Conservation (phyloP, 2,329 filamentous ascomycete genomes). For the Pseudogymnoascus sp. region DNA sequence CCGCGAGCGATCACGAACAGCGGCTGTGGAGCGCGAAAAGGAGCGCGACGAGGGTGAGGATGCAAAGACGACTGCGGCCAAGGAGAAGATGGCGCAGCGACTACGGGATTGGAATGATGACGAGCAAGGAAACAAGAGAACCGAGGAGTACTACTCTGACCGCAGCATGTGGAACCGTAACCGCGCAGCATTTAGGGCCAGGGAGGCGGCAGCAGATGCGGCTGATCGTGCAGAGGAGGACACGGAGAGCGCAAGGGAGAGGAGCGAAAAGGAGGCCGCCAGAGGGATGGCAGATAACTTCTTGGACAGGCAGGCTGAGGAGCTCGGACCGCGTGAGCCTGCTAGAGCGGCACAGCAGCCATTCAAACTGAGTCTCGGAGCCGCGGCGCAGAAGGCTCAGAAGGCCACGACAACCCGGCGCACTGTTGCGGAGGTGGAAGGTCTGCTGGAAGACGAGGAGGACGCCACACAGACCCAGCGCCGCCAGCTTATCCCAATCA, state of each 20-base stretch:
- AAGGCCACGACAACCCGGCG: constrained; percentile 55
- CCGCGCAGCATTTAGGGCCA: constrained; percentile 62
- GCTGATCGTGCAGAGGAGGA: constrained; percentile 72
- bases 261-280: constrained; percentile 68
- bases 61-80: constrained; percentile 54
- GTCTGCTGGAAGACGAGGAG: constrained; percentile 90
- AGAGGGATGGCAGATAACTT: constrained; percentile 84
- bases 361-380: constrained; percentile 89
- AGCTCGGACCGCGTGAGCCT: constrained; percentile 40
- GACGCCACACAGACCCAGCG: constrained; percentile 62
- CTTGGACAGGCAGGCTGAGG: constrained; percentile 74
- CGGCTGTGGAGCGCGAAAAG: constrained; percentile 77
- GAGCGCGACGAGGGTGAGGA: constrained; percentile 72
- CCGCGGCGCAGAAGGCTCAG: constrained; percentile 68
- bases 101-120: constrained; percentile 86
- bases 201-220: constrained; percentile 74
- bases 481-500: constrained; percentile 73
- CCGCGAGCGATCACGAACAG: constrained; percentile 73
- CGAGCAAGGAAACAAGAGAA: constrained; percentile 63
- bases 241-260: constrained; percentile 62
- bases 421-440: constrained; percentile 89
- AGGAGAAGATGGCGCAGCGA: constrained; percentile 61
- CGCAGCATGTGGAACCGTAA: constrained; percentile 78
- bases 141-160: constrained; percentile 79
- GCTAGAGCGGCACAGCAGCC: constrained; percentile 51